These are phyloP conservation scores for Heliamphora exappendiculata DNA, from an alignment of 148 eudicot genomes.

Conservation along the genomic window DNA sequence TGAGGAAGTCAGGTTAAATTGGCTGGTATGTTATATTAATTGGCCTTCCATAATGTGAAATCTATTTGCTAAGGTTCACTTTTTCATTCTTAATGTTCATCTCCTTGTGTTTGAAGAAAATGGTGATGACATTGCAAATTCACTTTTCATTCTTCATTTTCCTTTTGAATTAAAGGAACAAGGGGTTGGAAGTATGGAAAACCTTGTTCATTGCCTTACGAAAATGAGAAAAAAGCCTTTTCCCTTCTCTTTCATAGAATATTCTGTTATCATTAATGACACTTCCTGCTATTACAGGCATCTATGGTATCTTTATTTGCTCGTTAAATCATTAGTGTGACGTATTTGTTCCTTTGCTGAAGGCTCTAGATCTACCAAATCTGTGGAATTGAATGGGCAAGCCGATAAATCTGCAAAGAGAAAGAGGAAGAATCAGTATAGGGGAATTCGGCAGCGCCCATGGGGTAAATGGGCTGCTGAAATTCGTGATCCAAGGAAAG, in stretches of 20 bases:
- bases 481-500: constrained; percentile 95
- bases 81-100: too few species aligned
- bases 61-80: too few species aligned
- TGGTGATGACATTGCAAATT: background rate
- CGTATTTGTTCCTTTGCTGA: constrained; percentile 9
- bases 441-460: constrained; percentile 96
- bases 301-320: background rate
- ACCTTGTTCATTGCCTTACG: background rate
- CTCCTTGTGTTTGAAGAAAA: background rate
- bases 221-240: background rate
- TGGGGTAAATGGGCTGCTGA: constrained; percentile 99
- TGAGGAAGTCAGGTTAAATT: background rate
- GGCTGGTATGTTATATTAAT: too few species aligned
- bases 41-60: too few species aligned
- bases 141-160: background rate
- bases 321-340: background rate
- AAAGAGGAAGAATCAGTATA: constrained; percentile 84
- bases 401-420: constrained; percentile 61
- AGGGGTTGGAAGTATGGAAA: background rate
- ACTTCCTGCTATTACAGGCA: background rate
- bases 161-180: background rate
- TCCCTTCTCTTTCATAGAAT: background rate
- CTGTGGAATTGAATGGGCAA: constrained; percentile 37
- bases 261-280: background rate
- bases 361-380: constrained; percentile 36